A percentile compares a stretch with the other conserved stretches of the same genome.
Conservation (phyloP, 2,329 filamentous ascomycete species). For the Bipolaris zeicola region DNA sequence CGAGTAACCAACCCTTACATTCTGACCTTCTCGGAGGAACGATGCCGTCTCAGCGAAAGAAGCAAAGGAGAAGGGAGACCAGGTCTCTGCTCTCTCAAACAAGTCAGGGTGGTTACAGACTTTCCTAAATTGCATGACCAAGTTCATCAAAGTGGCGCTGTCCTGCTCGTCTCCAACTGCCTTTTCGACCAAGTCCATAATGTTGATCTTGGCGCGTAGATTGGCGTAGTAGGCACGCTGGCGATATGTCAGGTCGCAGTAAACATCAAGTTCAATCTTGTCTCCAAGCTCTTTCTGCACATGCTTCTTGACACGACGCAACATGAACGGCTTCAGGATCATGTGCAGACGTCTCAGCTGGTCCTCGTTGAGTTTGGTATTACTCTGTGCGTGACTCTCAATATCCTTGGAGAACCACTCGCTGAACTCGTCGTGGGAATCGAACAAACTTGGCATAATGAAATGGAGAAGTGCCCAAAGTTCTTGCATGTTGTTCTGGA, state of each 20-base stretch:
- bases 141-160: constrained; percentile 95
- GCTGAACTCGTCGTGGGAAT: constrained; percentile 89
- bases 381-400: constrained; percentile 96
- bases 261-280: constrained; percentile 96
- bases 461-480: constrained; percentile 97
- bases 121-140: constrained; percentile 99
- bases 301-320: constrained; percentile 99
- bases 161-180: constrained; percentile 93
- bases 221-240: constrained; percentile 93
- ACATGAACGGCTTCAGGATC: constrained; percentile 99
- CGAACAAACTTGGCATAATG: constrained; percentile 99
- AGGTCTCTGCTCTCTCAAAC: constrained; percentile 92
- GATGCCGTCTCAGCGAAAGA: constrained; percentile 94
- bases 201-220: constrained; percentile 94
- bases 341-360: constrained; percentile 96
- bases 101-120: constrained; percentile 98
- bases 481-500: constrained; percentile 99
- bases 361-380: constrained; percentile 99
- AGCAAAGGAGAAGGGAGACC: constrained; percentile 81
- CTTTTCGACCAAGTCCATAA: constrained; percentile 98
- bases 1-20: constrained; percentile 83
- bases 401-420: constrained; percentile 97
- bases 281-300: constrained; percentile 98
- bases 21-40: constrained; percentile 85
- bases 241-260: constrained; percentile 94